phyloP scores from a whole-genome alignment of 2,329 filamentous ascomycete species.

The Aspergillus felis region DNA sequence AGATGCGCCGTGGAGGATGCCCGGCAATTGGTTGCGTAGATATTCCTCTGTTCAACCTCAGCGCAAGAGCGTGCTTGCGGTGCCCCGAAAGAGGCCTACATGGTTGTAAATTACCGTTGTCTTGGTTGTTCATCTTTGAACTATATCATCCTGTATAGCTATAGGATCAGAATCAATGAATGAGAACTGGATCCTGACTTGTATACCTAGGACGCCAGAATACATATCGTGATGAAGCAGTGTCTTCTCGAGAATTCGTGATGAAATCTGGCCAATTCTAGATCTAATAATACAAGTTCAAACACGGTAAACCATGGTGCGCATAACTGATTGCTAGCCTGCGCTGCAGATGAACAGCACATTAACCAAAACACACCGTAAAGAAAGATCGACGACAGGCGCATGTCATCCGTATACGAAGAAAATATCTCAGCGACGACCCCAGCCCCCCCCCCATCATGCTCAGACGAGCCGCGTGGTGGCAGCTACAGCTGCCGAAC shows the following conservation, averaged over 20 bases:
- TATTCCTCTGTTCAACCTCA: not conserved
- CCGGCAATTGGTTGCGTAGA: slow-evolving; percentile 43
- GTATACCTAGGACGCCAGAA: not conserved
- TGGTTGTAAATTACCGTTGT: not conserved
- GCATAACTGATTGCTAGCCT: not conserved
- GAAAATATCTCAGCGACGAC: not conserved
- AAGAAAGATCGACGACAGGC: not conserved
- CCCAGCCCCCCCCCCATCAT: not conserved
- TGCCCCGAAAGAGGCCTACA: not conserved
- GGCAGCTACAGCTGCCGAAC: slow-evolving; percentile 28
- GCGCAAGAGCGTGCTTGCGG: not conserved
- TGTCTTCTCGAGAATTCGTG: not conserved
- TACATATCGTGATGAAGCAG: not conserved
- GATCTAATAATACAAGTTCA: not conserved
- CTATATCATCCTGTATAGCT: not conserved
- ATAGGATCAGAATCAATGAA: not conserved
- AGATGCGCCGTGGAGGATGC: slow-evolving; percentile 72
- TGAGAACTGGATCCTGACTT: not conserved
- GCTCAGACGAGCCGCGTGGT: slow-evolving; percentile 28
- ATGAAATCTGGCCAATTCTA: not conserved
- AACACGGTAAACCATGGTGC: not conserved
- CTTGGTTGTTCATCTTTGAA: not conserved
- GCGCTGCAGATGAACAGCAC: not conserved
- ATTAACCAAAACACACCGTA: not conserved
- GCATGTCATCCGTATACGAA: not conserved